These are phyloP conservation scores for Trichosanthes truncata DNA, from an alignment of 306 rosid species.

Conservation along the genomic window DNA sequence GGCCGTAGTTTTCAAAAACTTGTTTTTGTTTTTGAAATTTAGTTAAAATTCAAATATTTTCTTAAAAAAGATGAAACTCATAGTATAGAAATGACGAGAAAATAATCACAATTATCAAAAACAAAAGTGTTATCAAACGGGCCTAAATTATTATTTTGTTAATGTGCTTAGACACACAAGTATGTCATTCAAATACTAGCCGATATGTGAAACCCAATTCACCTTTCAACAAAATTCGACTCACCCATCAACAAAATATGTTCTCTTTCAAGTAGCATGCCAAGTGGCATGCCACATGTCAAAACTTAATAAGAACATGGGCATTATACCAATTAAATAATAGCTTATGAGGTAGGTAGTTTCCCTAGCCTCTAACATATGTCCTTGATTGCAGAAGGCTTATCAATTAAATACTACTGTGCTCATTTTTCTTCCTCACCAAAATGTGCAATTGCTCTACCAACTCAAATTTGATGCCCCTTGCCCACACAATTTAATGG, in stretches of 20 bases:
- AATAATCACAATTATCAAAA: too few species aligned
- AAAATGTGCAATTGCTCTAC: neutral
- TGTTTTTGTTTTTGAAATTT: too few species aligned
- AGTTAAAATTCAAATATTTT: too few species aligned
- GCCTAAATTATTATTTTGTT: too few species aligned
- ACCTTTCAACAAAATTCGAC: neutral
- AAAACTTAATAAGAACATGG: too few species aligned
- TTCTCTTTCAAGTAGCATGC: neutral
- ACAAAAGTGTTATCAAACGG: too few species aligned
- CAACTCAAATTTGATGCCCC: neutral
- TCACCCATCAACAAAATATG: neutral
- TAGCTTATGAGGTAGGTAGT: neutral
- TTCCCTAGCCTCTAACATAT: neutral
- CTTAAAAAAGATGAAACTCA: too few species aligned
- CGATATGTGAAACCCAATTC: neutral
- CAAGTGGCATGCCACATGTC: neutral
- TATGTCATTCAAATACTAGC: neutral
- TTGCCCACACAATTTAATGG: neutral
- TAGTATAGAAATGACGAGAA: too few species aligned
- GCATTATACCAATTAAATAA: too few species aligned
- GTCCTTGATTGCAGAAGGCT: neutral
- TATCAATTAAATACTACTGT: neutral
- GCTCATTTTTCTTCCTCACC: neutral
- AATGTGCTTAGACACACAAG: neutral
- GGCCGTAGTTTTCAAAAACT: too few species aligned